A percentile compares a stretch with the other conserved stretches of the same genome.
Evolutionary conservation across 2,329 filamentous ascomycete genomes (phyloP).

Genomic region (Fusarium sp.): DNA sequence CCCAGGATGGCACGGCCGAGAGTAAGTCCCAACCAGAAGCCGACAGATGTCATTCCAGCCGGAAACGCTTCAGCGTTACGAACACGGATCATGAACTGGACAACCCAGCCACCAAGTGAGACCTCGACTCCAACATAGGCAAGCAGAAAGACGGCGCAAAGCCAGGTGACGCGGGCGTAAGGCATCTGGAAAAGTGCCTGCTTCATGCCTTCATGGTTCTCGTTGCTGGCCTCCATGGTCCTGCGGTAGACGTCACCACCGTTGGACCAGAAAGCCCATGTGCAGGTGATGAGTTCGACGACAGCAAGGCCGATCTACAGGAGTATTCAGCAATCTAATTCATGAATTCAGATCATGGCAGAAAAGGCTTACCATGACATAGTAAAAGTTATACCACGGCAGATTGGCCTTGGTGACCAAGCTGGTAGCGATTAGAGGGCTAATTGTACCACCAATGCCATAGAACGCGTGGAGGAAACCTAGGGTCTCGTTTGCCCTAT

Average conservation of each 20-base stretch:
- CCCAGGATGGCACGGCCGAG: slow-evolving; percentile 77
- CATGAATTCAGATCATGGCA: slow-evolving; percentile 34
- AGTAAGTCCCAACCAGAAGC: slow-evolving; percentile 85
- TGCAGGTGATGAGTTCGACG: slow-evolving; percentile 50
- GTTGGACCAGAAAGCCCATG: slow-evolving; percentile 70
- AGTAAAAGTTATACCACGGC: slow-evolving; percentile 80
- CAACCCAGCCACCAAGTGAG: slow-evolving; percentile 84
- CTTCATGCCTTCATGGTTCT: slow-evolving; percentile 35
- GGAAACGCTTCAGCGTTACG: slow-evolving; percentile 75
- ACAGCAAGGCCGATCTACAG: slow-evolving; percentile 27
- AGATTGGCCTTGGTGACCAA: slow-evolving; percentile 73
- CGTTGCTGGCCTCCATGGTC: slow-evolving; percentile 46
- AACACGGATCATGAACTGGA: slow-evolving; percentile 84
- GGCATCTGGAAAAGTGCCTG: slow-evolving; percentile 55
- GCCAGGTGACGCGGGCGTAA: slow-evolving; percentile 70
- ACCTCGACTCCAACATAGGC: slow-evolving; percentile 83
- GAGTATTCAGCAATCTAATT: slow-evolving; percentile 62
- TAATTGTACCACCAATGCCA: slow-evolving; percentile 74
- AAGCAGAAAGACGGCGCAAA: slow-evolving; percentile 78
- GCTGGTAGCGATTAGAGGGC: slow-evolving; percentile 77
- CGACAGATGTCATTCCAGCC: slow-evolving; percentile 80
- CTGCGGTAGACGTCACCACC: slow-evolving; percentile 66
- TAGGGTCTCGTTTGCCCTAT: slow-evolving; percentile 75
- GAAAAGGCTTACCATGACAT: slow-evolving; percentile 71
- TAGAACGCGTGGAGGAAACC: slow-evolving; percentile 78